Evolutionary conservation across 306 rosid genomes (phyloP).

Genomic region (Dryas drummondii): DNA sequence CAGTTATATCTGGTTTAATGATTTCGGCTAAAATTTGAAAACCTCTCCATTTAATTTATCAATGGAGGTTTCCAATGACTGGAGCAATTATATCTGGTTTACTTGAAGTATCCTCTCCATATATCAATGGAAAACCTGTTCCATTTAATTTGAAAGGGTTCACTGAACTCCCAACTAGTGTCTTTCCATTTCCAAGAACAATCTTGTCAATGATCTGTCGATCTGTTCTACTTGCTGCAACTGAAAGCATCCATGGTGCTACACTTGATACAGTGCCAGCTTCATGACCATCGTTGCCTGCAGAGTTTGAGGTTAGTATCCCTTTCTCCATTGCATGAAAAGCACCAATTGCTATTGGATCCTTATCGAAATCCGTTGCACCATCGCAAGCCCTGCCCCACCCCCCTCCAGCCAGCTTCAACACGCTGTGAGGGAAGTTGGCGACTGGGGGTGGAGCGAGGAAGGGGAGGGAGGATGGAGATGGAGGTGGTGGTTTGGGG

Average conservation of each 20-base stretch:
- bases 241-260: not conserved
- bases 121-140: not conserved
- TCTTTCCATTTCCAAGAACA: not conserved
- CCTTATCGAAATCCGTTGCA: not conserved
- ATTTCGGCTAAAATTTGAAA: slow-evolving; percentile 24
- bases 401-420: too few species aligned
- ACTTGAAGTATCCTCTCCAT: not conserved
- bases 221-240: not conserved
- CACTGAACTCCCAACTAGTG: not conserved
- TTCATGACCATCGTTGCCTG: not conserved
- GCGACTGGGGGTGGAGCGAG: too few species aligned
- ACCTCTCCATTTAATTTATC: too few species aligned
- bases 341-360: slow-evolving; percentile 2
- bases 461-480: too few species aligned
- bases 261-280: not conserved
- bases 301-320: not conserved
- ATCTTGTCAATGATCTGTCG: not conserved
- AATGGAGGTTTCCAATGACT: too few species aligned
- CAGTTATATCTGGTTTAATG: slow-evolving; percentile 36
- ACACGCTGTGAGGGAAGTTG: too few species aligned
- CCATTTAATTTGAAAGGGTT: not conserved
- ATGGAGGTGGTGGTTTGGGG: too few species aligned
- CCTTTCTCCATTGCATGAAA: slow-evolving; percentile 10
- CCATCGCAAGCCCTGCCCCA: too few species aligned
- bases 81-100: slow-evolving; percentile 37